These are phyloP conservation scores for Amanita rubescens DNA, from an alignment of 768 basidiomycete species.

Conservation along the genomic window DNA sequence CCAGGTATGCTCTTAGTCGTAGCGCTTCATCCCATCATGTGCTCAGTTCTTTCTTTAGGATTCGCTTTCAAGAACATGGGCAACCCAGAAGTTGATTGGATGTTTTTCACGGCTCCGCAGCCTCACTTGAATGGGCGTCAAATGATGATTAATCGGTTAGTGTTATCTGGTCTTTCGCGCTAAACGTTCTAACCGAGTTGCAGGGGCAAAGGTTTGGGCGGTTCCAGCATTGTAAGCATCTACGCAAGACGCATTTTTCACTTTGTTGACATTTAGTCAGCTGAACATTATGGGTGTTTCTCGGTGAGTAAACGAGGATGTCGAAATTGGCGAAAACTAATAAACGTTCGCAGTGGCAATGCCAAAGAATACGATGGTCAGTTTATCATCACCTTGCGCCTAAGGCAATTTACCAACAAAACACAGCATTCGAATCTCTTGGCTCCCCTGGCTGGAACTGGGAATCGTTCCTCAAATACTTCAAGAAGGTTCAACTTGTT, in stretches of 20 bases:
- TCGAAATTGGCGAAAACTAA: background rate
- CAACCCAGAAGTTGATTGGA: conserved; percentile 20
- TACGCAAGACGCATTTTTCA: background rate
- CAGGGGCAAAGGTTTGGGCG: conserved; percentile 23
- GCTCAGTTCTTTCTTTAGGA: background rate
- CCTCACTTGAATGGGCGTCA: conserved; percentile 12
- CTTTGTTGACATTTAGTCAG: background rate
- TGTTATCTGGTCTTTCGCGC: background rate
- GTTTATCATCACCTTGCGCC: background rate
- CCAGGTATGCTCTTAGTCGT: conserved; percentile 14
- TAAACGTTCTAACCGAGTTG: background rate
- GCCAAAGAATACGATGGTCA: conserved; percentile 4
- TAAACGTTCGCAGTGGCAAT: background rate
- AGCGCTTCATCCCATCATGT: background rate
- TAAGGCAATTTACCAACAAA: conserved; percentile 6
- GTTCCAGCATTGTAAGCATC: conserved; percentile 15
- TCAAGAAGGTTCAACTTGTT: conserved; percentile 10
- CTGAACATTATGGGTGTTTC: conserved; percentile 7
- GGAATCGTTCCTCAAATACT: conserved; percentile 11
- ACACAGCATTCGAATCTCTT: conserved; percentile 9
- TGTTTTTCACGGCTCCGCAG: conserved; percentile 20
- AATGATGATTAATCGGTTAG: conserved; percentile 6
- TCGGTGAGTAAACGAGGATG: conserved; percentile 8
- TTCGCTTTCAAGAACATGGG: conserved; percentile 6
- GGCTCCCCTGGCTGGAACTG: conserved; percentile 16